Conservation (phyloP, 805 yeast species). For the Candida morakotiae region DNA sequence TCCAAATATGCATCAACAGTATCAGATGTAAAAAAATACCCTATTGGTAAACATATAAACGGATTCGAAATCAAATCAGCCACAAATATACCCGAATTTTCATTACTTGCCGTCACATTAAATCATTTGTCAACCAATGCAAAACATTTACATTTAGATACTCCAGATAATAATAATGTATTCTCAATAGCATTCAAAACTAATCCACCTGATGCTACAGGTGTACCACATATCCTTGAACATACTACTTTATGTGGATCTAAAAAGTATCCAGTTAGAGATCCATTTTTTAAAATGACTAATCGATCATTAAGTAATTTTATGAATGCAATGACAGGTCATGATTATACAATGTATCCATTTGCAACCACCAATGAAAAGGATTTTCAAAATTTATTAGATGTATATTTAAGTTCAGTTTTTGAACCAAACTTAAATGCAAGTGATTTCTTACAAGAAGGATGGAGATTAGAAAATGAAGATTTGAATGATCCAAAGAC, state of each 20-base stretch:
- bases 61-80: slow-evolving; percentile 68
- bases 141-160: slow-evolving; percentile 77
- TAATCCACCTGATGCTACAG: slow-evolving; percentile 91
- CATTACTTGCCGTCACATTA: slow-evolving; percentile 72
- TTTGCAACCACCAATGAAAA: slow-evolving; percentile 87
- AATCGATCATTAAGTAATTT: slow-evolving; percentile 91
- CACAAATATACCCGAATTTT: slow-evolving; percentile 73
- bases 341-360: slow-evolving; percentile 93
- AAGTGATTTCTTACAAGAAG: slow-evolving; percentile 90
- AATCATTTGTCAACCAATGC: slow-evolving; percentile 69
- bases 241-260: slow-evolving; percentile 97
- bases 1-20: slow-evolving; percentile 1
- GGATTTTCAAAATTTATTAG: slow-evolving; percentile 80
- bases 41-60: slow-evolving; percentile 56
- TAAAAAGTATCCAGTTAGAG: slow-evolving; percentile 84
- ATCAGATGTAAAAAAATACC: slow-evolving; percentile 38
- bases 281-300: slow-evolving; percentile 96
- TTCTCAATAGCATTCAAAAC: slow-evolving; percentile 89
- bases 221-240: slow-evolving; percentile 93
- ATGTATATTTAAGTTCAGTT: slow-evolving; percentile 84
- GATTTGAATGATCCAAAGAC: slow-evolving; percentile 51
- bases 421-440: slow-evolving; percentile 73
- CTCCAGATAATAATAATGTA: slow-evolving; percentile 74
- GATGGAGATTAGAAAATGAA: slow-evolving; percentile 90
- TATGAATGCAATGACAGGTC: slow-evolving; percentile 99